These are phyloP conservation scores for Xylogone sp. DNA, from an alignment of 2,329 filamentous ascomycete species.

Conservation along the genomic window DNA sequence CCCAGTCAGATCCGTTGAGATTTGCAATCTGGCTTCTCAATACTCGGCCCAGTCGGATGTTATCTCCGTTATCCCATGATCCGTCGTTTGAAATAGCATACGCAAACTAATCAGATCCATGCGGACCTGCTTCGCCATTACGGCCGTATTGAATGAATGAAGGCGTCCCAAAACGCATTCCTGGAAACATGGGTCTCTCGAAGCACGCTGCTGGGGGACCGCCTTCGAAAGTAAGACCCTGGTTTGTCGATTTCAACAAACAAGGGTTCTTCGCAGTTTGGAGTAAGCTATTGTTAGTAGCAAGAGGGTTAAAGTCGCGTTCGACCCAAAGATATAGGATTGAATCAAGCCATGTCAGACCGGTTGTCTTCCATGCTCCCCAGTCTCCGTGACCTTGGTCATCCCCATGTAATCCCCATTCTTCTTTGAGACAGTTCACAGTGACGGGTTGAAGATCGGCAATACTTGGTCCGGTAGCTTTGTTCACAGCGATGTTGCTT, in stretches of 20 bases:
- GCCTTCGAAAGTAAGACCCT: background rate
- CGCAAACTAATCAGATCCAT: background rate
- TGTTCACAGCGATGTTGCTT: background rate
- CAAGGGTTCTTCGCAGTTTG: background rate
- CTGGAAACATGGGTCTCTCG: background rate
- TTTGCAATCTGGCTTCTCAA: background rate
- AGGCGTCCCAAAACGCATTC: background rate
- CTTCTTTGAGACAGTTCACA: background rate
- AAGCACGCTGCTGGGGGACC: background rate
- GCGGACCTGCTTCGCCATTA: background rate
- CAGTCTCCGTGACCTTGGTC: background rate
- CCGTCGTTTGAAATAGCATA: background rate
- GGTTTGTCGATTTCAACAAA: background rate
- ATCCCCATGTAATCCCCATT: background rate
- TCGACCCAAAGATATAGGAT: background rate
- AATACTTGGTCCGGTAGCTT: background rate
- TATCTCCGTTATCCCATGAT: background rate
- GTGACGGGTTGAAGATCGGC: background rate
- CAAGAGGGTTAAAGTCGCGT: background rate
- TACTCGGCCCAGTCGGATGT: background rate
- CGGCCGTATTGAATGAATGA: background rate
- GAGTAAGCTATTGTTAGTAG: background rate
- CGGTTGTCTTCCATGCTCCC: background rate
- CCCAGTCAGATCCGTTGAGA: background rate
- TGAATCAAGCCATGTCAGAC: background rate